phyloP scores from a whole-genome alignment of 2,329 filamentous ascomycete genomes.

The Neoascochyta sp. region DNA sequence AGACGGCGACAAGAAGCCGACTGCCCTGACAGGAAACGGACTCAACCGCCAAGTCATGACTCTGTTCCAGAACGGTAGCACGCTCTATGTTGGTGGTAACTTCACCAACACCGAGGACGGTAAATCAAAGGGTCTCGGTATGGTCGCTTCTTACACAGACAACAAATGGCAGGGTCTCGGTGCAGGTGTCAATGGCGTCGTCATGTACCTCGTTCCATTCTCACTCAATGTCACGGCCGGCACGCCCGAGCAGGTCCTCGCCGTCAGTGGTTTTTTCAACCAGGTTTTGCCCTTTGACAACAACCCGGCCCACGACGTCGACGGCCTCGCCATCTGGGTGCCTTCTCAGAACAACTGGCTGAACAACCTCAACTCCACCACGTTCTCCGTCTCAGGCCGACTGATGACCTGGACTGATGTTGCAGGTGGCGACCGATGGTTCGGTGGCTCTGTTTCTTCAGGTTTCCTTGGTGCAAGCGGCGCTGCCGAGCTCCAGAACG shows the following conservation, averaged over 20 bases:
- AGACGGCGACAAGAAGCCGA: slow-evolving; percentile 55
- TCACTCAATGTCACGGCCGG: slow-evolving; percentile 71
- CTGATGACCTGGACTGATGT: slow-evolving; percentile 69
- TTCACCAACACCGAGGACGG: slow-evolving; percentile 71
- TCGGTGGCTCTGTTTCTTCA: slow-evolving; percentile 79
- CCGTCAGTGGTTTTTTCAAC: slow-evolving; percentile 76
- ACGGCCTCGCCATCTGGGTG: slow-evolving; percentile 89
- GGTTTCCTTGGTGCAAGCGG: slow-evolving; percentile 70
- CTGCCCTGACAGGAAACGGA: slow-evolving; percentile 64
- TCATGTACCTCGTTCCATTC: slow-evolving; percentile 71
- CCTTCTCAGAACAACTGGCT: slow-evolving; percentile 84
- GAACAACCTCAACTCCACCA: slow-evolving; percentile 63
- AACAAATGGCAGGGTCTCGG: slow-evolving; percentile 76
- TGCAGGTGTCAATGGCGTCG: slow-evolving; percentile 77
- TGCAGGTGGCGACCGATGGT: slow-evolving; percentile 59
- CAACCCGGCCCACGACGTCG: slow-evolving; percentile 58
- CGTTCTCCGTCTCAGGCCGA: slow-evolving; percentile 66
- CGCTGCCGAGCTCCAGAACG: slow-evolving; percentile 60
- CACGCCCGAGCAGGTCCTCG: slow-evolving; percentile 68
- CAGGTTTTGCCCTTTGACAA: slow-evolving; percentile 65
- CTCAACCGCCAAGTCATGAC: slow-evolving; percentile 74
- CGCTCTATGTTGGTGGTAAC: slow-evolving; percentile 71
- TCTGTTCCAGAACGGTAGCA: slow-evolving; percentile 63
- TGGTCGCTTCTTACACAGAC: slow-evolving; percentile 69
- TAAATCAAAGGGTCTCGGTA: slow-evolving; percentile 61